Evolutionary conservation across 2,329 filamentous ascomycete genomes (phyloP).

Genomic region (Aureobasidium sp.): DNA sequence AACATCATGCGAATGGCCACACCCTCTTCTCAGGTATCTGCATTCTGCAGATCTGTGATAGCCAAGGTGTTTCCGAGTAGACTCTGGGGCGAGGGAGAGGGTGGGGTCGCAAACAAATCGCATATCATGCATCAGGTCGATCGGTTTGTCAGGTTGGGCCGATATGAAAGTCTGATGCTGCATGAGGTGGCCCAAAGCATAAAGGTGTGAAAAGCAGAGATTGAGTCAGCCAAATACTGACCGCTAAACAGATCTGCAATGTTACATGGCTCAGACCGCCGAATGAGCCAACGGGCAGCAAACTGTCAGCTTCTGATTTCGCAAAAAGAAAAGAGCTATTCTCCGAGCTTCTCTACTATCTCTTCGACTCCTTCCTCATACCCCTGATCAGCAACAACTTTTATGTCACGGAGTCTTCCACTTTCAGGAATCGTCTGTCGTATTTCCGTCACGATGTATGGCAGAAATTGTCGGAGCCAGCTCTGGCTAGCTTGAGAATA

Average conservation of each 20-base stretch:
- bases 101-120: slow-evolving; percentile 53
- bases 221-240: background rate
- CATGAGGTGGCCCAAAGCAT: slow-evolving; percentile 71
- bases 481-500: slow-evolving; percentile 58
- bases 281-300: slow-evolving; percentile 38
- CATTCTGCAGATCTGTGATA: slow-evolving; percentile 76
- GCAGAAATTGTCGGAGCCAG: slow-evolving; percentile 67
- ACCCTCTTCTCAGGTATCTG: slow-evolving; percentile 62
- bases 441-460: slow-evolving; percentile 95
- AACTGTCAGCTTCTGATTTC: slow-evolving; percentile 63
- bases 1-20: slow-evolving; percentile 61
- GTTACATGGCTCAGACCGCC: slow-evolving; percentile 62
- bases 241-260: slow-evolving; percentile 17
- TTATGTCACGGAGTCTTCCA: slow-evolving; percentile 85
- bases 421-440: slow-evolving; percentile 73
- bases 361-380: slow-evolving; percentile 87
- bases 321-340: slow-evolving; percentile 73
- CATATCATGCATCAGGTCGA: slow-evolving; percentile 64
- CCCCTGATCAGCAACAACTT: slow-evolving; percentile 83
- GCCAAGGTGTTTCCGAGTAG: slow-evolving; percentile 63
- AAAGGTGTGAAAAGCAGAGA: slow-evolving; percentile 50
- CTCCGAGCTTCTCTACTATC: slow-evolving; percentile 79
- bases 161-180: slow-evolving; percentile 73
- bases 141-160: slow-evolving; percentile 66
- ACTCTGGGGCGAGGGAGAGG: slow-evolving; percentile 62